Percentiles rank a stretch among this genome's conserved stretches.
phyloP scores from a whole-genome alignment of 2,329 filamentous ascomycete genomes.

The Cladosporium phlei region DNA sequence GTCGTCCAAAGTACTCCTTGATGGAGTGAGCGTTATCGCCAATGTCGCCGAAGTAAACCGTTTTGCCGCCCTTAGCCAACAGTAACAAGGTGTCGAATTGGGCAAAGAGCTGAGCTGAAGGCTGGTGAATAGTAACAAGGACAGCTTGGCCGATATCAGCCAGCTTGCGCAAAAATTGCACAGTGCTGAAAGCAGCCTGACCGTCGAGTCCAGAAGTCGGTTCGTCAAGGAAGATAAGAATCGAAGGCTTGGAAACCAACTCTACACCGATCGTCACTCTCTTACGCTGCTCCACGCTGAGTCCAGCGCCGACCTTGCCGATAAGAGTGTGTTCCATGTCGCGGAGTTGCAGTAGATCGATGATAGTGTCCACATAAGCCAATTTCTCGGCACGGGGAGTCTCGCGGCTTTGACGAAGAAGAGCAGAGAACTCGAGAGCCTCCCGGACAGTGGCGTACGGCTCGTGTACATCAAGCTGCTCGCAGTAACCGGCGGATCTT shows the following conservation, averaged over 20 bases:
- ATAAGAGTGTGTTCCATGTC: slow-evolving; percentile 62
- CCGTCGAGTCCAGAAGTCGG: slow-evolving; percentile 55
- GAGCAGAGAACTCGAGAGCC: slow-evolving; percentile 61
- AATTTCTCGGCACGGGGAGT: slow-evolving; percentile 59
- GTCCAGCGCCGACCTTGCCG: slow-evolving; percentile 54
- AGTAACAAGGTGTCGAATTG: slow-evolving; percentile 63
- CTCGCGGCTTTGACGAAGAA: slow-evolving; percentile 57
- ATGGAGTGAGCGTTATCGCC: slow-evolving; percentile 38
- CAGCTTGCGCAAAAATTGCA: slow-evolving; percentile 62
- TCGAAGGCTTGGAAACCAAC: slow-evolving; percentile 53
- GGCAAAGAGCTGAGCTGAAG: slow-evolving; percentile 61
- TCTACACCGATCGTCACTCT: slow-evolving; percentile 55
- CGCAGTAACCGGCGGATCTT: slow-evolving; percentile 50
- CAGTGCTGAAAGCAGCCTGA: slow-evolving; percentile 61
- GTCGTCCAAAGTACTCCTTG: slow-evolving; percentile 48
- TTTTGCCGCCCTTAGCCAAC: slow-evolving; percentile 60
- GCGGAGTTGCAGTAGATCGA: slow-evolving; percentile 60
- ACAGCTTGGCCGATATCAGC: slow-evolving; percentile 64
- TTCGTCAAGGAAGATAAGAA: slow-evolving; percentile 63
- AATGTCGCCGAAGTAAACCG: slow-evolving; percentile 62
- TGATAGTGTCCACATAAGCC: slow-evolving; percentile 63
- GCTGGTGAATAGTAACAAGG: slow-evolving; percentile 67
- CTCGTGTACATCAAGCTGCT: slow-evolving; percentile 66
- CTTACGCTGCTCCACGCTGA: slow-evolving; percentile 52
- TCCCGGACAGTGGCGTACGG: slow-evolving; percentile 63